Conservation (phyloP, 2,329 filamentous ascomycete genomes). For the Aspergillus chevalieri region DNA sequence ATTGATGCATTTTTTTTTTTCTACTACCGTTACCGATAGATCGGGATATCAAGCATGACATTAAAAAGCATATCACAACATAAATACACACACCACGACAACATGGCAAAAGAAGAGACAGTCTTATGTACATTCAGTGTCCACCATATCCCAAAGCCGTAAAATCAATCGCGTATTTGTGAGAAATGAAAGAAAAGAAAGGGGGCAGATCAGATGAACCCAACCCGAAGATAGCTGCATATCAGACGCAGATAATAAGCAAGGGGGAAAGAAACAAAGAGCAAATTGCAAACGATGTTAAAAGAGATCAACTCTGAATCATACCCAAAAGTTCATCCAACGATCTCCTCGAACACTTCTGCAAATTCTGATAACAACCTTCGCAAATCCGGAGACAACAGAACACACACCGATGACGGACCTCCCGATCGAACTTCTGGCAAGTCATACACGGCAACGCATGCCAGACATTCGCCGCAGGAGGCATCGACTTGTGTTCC, state of each 20-base stretch:
- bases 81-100: too few relatives aligned
- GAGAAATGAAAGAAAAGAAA: not conserved
- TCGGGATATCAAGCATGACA: too few relatives aligned
- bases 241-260: not conserved
- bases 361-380: slow-evolving; percentile 27
- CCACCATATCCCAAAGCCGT: not conserved
- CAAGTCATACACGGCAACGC: slow-evolving; percentile 41
- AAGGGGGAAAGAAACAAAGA: not conserved
- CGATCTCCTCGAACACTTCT: slow-evolving; percentile 27
- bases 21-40: too few relatives aligned
- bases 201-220: not conserved
- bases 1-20: slow-evolving; percentile 35
- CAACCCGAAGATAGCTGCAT: not conserved
- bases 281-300: not conserved
- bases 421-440: slow-evolving; percentile 31
- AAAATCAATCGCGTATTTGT: not conserved
- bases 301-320: slow-evolving; percentile 5
- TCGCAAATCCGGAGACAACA: slow-evolving; percentile 38
- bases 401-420: slow-evolving; percentile 36
- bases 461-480: slow-evolving; percentile 34
- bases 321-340: slow-evolving; percentile 27
- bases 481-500: slow-evolving; percentile 30
- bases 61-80: too few relatives aligned
- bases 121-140: too few relatives aligned
- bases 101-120: too few relatives aligned